Base-by-base conservation (phyloP, 169 alveolate genomes). In the Besnoitia besnoiti region DNA sequence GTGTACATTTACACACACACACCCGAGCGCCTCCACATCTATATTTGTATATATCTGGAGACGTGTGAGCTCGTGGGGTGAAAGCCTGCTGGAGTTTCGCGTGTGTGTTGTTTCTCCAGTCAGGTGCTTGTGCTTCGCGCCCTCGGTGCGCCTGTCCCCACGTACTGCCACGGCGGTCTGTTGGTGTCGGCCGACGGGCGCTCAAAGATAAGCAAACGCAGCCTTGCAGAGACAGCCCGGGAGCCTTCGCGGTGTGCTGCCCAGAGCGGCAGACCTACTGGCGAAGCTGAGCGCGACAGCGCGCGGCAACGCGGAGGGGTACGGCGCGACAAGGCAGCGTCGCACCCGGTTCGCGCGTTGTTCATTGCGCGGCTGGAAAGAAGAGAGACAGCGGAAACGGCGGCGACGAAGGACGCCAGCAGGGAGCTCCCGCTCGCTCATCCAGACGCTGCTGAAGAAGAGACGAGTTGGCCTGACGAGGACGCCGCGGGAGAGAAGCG, bases 141-240 rank as follows among this genome's bases (percentile, higher is more conserved):
- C 14, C 84, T 95, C 55, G 90, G 94, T 24, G 92, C 92, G n/a
- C 61, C 92, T 16, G 79, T 82, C 67, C 97, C 97, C 30, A 33
- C 5, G 27, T 94, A 92, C 75, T 94, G 93, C 35, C 97, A 95
- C 77, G 47, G 87, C 44, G 91, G 94, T 10, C 91, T 95, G 55
- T 85, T 95, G 75, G 90, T 94, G 51, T 91, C 82, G 40, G 33
- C 55, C 76, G 95, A 92, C 27, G 10, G 93, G 94, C 75, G 91
- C 88, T n/a, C n/a, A 35, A 95, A 93, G 84, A 77, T 95, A 35
- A 93, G 95, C 76, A 95, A 95, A 87, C 88, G 97, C 62, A 73
- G 47, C 82, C 3, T 73, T 39, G 24, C 44, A 14, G 67, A 51
- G 67, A 51, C 14, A 51, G 67, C 67, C 79, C 44, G 39, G 39